Evolutionary conservation across 208 protist species (phyloP).

Genomic region (Acanthamoeba royreba): DNA sequence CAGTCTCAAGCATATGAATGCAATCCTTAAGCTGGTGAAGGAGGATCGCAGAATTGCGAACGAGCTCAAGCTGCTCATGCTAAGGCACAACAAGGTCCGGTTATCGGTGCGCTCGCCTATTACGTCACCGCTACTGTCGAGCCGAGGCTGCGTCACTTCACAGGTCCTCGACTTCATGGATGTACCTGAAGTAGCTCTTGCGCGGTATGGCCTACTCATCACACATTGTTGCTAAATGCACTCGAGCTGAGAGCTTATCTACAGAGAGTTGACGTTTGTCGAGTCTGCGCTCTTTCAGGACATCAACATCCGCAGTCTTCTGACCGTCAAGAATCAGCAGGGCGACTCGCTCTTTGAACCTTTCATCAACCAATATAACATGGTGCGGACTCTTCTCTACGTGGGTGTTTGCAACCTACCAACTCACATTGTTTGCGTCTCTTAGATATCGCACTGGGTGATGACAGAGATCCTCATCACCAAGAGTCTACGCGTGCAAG

Average conservation of each 20-base stretch:
- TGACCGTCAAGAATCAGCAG: background rate
- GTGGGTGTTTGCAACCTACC: background rate
- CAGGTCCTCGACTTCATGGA: background rate
- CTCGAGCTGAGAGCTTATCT: background rate
- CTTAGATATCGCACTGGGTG: background rate
- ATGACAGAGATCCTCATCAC: background rate
- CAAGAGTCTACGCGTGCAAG: background rate
- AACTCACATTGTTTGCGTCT: background rate
- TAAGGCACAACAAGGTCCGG: background rate
- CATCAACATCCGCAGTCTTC: background rate
- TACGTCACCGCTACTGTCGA: background rate
- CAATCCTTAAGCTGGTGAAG: background rate
- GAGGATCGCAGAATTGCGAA: background rate
- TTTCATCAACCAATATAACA: background rate
- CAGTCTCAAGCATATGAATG: background rate
- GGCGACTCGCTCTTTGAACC: conserved; percentile 20
- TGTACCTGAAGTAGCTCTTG: background rate
- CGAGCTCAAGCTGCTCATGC: background rate
- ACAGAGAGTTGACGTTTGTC: background rate
- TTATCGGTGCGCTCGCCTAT: too few species aligned
- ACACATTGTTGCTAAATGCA: background rate
- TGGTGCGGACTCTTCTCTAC: background rate
- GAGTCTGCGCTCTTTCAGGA: background rate
- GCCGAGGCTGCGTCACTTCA: background rate
- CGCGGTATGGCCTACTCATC: background rate